phyloP scores from a whole-genome alignment of 2,329 filamentous ascomycete species.

The Xylaria sp. region DNA sequence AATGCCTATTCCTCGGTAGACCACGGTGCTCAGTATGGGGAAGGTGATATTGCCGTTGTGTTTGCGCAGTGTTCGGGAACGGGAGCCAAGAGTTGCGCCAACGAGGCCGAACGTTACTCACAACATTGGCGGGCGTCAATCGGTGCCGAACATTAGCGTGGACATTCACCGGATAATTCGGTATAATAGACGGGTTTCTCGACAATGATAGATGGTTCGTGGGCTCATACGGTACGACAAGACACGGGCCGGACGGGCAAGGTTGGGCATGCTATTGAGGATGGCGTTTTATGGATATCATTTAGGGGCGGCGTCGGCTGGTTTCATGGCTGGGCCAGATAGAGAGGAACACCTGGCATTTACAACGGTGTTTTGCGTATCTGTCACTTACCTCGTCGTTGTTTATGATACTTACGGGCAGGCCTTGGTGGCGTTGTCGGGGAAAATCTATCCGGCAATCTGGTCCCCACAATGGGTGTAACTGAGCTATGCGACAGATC shows the following conservation, averaged over 20 bases:
- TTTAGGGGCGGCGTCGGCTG: slow-evolving; percentile 6
- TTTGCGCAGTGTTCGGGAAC: slow-evolving; percentile 64
- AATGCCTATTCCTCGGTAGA: slow-evolving; percentile 66
- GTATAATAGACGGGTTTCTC: not conserved
- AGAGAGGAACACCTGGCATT: slow-evolving; percentile 18
- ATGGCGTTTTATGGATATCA: slow-evolving; percentile 21
- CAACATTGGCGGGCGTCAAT: slow-evolving; percentile 44
- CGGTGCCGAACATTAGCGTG: slow-evolving; percentile 16
- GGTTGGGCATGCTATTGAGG: slow-evolving; percentile 8
- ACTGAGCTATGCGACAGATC: not conserved
- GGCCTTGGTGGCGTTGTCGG: not conserved
- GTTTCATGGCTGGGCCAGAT: slow-evolving; percentile 14
- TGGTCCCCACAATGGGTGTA: not conserved
- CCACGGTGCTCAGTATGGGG: slow-evolving; percentile 62
- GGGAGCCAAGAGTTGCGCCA: slow-evolving; percentile 59
- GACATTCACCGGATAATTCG: not conserved
- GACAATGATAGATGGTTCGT: slow-evolving; percentile 5
- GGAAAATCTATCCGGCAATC: too few species aligned
- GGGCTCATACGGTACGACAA: slow-evolving; percentile 7
- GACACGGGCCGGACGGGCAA: not conserved
- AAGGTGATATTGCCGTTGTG: slow-evolving; percentile 79
- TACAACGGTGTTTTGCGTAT: slow-evolving; percentile 21
- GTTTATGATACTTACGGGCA: not conserved
- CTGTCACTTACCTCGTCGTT: not conserved
- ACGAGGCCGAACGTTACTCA: slow-evolving; percentile 56